Evolutionary conservation across 192 early-diverging fungal species (phyloP), one percentile per base, ranked within the genome.

Genomic region (Umbelopsis sp.): DNA sequence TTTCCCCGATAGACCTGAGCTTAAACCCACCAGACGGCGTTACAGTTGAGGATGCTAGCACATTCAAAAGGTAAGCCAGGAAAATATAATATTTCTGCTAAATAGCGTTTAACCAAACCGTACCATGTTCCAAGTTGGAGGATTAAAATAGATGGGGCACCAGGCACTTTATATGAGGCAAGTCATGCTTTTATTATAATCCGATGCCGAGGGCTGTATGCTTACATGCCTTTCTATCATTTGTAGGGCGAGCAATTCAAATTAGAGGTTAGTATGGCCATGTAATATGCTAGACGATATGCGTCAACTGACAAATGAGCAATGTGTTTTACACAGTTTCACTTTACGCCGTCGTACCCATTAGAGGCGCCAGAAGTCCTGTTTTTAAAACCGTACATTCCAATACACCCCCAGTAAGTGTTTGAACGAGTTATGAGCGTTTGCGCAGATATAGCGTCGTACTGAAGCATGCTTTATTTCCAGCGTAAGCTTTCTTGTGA

Each of bases 261-360:
- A 52, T 75, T 85, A 15, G 83, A 85, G 77, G 83, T 84, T 66
- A 48, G 37, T 30, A 33, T 15, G 1, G 22, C 46, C 7, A n/a
- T 46, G 4, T 23, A 46, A 12, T 21, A 25, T 15, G 6, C 0
- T n/a, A 23, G 20, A 49, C 35, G 61, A 27, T 23, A 5, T 51
- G n/a, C 18, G 4, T 16, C 46, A 13, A 49, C 35, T 53, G 37
- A 46, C 53, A 41, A 70, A 47, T 67, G 41, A 67, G n/a, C n/a
- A 25, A 35, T 46, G 1, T 15, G 18, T 52, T 65, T 52, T 66
- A 58, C 71, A 86, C 71, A 86, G 78, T 93, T 93, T 78, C 85
- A 86, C 47, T 93, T 93, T 76, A 83, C 88, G 47, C 79, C 82
- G 8, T 87, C 86, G 35, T 94, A 94, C 67, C 92, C 92, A 22